Evolutionary conservation across 2,329 filamentous ascomycete species (phyloP), one percentile per base, ranked within the genome.

Genomic region (Fusarium abutilonis): DNA sequence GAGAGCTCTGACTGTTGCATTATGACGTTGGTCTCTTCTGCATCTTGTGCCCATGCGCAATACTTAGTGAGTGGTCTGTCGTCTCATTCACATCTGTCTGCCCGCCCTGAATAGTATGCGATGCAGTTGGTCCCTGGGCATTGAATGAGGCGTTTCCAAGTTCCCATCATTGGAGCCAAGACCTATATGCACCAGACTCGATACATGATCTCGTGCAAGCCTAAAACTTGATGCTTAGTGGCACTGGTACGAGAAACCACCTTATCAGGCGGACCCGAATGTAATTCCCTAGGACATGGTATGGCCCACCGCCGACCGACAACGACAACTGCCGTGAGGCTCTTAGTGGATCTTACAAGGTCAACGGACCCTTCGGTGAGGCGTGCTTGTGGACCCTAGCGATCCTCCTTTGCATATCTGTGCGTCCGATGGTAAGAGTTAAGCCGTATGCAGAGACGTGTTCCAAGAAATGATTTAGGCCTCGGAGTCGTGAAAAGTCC

Each of bases 261-360:
- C 11, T n/a, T 17, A 38, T 23, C 23, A 15, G 35, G 42, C 31
- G 23, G 32, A 26, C 51, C 38, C 38, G 31, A 41, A 51, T 23
- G 14, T 40, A 13, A 52, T 14, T 39, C 41, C 29, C 28, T 21
- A n/a, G 23, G 23, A 26, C 23, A 6, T 17, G 56, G 42, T 35
- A 6, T 17, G 56, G 42, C 41, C 56, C 56, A 59, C 56, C 43
- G 40, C 52, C 52, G 23, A 26, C 23, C 44, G 46, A 53, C 53
- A 59, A 57, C 44, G 46, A 53, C 53, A 59, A 57, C 46, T 57
- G 39, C 56, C 40, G 40, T 35, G 56, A 59, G 56, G 45, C 56
- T 59, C 56, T 17, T 41, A 11, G 56, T 53, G 55, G 55, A n/a
- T 34, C 31, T 13, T n/a, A 11, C 31, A 34, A 13, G 31, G 9